Evolutionary conservation across 352 stramenopile genomes (phyloP), one percentile per base, ranked within the genome.

Genomic region (Phytophthora pisi): DNA sequence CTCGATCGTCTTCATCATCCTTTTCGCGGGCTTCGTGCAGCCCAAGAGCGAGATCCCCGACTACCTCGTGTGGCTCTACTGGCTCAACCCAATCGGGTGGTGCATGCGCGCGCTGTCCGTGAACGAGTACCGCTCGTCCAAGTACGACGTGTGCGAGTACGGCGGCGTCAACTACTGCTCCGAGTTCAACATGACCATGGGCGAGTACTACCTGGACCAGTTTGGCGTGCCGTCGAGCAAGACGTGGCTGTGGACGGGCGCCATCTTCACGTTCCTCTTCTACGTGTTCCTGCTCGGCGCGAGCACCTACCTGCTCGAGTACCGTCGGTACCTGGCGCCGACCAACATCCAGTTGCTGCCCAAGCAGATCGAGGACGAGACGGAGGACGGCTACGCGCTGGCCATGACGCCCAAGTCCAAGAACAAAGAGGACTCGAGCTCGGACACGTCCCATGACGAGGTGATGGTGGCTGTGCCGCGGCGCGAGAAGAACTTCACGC

Each of bases 11-110:
- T 26, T 81, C 16, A 70, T 63, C 38, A 54, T 81, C 23, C 31
- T 86, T n/a, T 86, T 85, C 47, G 58, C 57, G 1, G 78, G 78
- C 23, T 86, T 84, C 53, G 72, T 84, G 56, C 57, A 81, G 23
- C 42, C 70, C 8, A 72, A 77, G 46, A 55, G 71, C 55, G 42
- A 66, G n/a, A 73, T 88, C 6, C 79, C 77, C 1, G 46, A 61
- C n/a, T 75, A 64, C 40, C 28, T 63, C 16, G 68, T 67, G 10
- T 86, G 78, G 78, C 45, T 86, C 51, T 84, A 79, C 58, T 84
- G 64, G 57, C 62, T 85, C 28, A 77, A 83, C 42, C 78, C 78
- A 3, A 66, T 84, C 28, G 43, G 45, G 5, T 90, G 77, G 75
- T 75, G 66, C 46, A 73, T 82, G 46, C 77, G 78, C 26, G 71